Evolutionary conservation across 257 asterid species (phyloP), one percentile per base, ranked within the genome.

Genomic region (Euphrasia confusa): DNA sequence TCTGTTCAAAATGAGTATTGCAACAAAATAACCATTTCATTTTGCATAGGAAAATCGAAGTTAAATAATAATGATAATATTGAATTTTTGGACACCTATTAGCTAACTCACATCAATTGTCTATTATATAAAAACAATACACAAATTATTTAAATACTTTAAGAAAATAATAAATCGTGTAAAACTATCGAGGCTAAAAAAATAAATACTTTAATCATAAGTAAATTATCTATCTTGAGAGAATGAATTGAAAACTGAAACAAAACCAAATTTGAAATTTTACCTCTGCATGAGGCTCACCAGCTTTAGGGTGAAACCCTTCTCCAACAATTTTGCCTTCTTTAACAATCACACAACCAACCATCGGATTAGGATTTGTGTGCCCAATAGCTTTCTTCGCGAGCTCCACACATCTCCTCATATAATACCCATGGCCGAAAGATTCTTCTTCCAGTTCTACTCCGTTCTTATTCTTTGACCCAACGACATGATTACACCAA

Each of bases 251-350:
- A 54, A 11, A 54, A 54, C 11, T 3, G 47, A 49, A 26, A 47
- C 10, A 27, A 55, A 67, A 12, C 7, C n/a, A 27, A 27, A 71
- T 5, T 2, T 27, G 33, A 47, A 60, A 2, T 53, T 42, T 73
- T 54, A 91, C 96, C 98, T 91, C 98, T 65, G 92, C 98, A 77
- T 92, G 97, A 60, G 99, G 97, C 70, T 86, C 95, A 14, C 99
- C 99, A 78, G 96, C 97, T 80, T 87, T 89, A 0, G 99, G 99
- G 66, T 92, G 99, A 70, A 80, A 89, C 11, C 99, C 99, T 81
- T 92, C 71, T 10, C 99, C 99, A 63, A 89, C 91, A 61, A 92
- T 83, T 60, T 79, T 69, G 7, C 95, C 97, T 83, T 84, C 84
- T 52, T 79, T 89, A 11, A 86, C 95, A 78, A 89, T 89, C 44